These are phyloP conservation scores for Diplodia intermedia DNA, from an alignment of 2,329 filamentous ascomycete species.

Conservation along the genomic window DNA sequence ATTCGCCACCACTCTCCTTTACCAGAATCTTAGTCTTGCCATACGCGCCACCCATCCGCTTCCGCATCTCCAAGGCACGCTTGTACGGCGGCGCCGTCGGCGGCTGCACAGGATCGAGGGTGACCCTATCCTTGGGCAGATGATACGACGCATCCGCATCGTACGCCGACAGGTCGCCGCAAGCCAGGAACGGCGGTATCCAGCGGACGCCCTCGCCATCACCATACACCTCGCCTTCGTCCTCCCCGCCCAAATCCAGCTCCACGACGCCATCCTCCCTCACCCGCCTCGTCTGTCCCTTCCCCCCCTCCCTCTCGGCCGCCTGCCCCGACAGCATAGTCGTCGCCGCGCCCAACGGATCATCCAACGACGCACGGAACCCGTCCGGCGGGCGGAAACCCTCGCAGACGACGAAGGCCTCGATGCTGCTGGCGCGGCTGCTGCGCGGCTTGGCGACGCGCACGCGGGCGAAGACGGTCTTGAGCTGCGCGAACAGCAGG, in stretches of 20 bases:
- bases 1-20: neutral
- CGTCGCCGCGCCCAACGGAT: constrained; percentile 72
- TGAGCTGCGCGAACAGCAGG: constrained; percentile 89
- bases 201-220: constrained; percentile 65
- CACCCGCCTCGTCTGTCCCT: constrained; percentile 38
- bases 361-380: constrained; percentile 77
- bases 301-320: constrained; percentile 51
- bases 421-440: constrained; percentile 93
- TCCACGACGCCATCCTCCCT: constrained; percentile 58
- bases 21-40: constrained; percentile 66
- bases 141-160: constrained; percentile 96
- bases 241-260: constrained; percentile 54
- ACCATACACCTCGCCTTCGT: constrained; percentile 45
- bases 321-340: constrained; percentile 51
- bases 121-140: constrained; percentile 83
- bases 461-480: constrained; percentile 86
- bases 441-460: constrained; percentile 92
- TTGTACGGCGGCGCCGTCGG: constrained; percentile 97
- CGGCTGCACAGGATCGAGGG: constrained; percentile 89
- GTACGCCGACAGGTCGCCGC: constrained; percentile 91
- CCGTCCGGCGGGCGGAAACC: constrained; percentile 82
- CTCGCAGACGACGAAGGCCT: constrained; percentile 95
- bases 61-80: constrained; percentile 83
- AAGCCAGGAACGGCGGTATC: constrained; percentile 97
- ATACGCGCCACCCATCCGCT: constrained; percentile 76